Evolutionary conservation across 208 protist genomes (phyloP).

Genomic region (Crithidia sp.): DNA sequence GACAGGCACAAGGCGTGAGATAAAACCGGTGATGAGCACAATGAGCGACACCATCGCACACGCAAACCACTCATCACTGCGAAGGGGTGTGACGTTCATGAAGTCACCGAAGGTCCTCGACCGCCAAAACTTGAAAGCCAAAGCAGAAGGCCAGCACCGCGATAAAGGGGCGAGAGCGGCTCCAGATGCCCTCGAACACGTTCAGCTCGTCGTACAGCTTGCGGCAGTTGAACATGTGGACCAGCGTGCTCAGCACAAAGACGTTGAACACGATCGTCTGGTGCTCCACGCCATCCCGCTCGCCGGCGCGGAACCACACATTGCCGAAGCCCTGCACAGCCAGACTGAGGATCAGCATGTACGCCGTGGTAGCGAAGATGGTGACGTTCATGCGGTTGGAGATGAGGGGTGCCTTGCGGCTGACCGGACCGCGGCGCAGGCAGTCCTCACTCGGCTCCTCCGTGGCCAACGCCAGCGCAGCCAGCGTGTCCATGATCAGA

Average conservation of each 20-base stretch:
- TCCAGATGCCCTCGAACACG: constrained; percentile 77
- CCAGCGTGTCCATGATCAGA: constrained; percentile 99
- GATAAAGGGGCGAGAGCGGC: constrained; percentile 70
- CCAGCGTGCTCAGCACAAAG: constrained; percentile 93
- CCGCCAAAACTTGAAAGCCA: constrained; percentile 83
- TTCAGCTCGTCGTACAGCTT: constrained; percentile 91
- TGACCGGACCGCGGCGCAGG: constrained; percentile 62
- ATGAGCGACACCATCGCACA: constrained; percentile 38
- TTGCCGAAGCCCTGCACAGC: constrained; percentile 44
- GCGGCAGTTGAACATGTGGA: constrained; percentile 95
- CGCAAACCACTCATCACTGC: constrained; percentile 54
- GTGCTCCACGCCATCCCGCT: constrained; percentile 35
- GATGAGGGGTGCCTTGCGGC: constrained; percentile 85
- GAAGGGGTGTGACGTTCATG: constrained; percentile 72
- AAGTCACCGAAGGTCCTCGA: constrained; percentile 89
- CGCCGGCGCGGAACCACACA: constrained; percentile 46
- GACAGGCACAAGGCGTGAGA: constrained; percentile 62
- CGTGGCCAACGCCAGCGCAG: constrained; percentile 97
- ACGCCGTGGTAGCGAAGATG: constrained; percentile 60
- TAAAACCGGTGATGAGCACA: constrained; percentile 43
- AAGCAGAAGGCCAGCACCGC: constrained; percentile 78
- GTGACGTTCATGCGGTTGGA: constrained; percentile 85
- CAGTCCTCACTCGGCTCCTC: constrained; percentile 93
- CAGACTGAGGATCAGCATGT: constrained; percentile 74
- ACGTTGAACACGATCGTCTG: constrained; percentile 95